These are phyloP conservation scores for Eucalyptus tenuipes DNA, from an alignment of 345 rosid genomes.

Conservation along the genomic window DNA sequence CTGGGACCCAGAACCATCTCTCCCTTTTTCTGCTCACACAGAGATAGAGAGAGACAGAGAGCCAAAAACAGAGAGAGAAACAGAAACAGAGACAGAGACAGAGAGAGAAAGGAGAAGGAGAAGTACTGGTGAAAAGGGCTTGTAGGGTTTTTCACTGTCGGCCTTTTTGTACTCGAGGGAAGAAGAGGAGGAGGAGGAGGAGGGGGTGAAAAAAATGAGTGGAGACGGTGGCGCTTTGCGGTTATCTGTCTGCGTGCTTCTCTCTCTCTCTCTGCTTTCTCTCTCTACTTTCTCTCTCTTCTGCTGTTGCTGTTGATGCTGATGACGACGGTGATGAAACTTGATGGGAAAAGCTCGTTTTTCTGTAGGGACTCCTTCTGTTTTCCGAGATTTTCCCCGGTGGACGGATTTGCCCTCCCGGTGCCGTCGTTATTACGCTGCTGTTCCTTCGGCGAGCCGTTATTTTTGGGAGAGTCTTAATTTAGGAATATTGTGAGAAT, in stretches of 20 bases:
- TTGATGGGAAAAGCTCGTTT: background rate
- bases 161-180: background rate
- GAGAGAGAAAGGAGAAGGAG: background rate
- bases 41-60: background rate
- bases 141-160: background rate
- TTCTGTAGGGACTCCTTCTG: background rate
- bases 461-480: background rate
- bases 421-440: background rate
- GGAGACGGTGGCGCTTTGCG: background rate
- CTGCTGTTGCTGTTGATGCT: background rate
- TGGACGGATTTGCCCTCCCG: background rate
- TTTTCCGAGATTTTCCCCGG: background rate
- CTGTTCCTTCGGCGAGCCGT: background rate
- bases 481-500: background rate
- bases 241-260: background rate
- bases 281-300: background rate
- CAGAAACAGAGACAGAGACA: background rate
- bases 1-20: conserved; percentile 52
- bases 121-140: background rate
- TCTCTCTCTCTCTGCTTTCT: background rate
- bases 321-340: background rate
- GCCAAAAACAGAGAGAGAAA: background rate
- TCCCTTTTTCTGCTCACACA: background rate
- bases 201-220: background rate
- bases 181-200: background rate